Conservation (phyloP, 1,284 basidiomycete genomes). For the Pulchroboletus neoregius region DNA sequence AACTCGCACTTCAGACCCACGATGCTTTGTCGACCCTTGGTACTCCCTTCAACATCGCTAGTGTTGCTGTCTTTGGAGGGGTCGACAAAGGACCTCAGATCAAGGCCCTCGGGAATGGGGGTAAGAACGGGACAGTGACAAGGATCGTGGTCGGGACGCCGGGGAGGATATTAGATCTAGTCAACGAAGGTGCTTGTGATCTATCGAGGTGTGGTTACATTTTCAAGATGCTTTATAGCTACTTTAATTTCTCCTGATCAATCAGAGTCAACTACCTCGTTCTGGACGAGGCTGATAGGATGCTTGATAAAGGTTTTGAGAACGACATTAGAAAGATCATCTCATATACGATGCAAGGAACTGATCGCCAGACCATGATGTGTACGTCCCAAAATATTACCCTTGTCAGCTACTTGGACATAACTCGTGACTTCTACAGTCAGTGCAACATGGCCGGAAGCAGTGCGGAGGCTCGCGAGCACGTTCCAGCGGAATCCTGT, state of each 20-base stretch:
- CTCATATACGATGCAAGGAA: constrained; percentile 63
- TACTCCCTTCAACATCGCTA: constrained; percentile 51
- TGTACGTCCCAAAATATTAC: constrained; percentile 47
- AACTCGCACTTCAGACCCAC: constrained; percentile 93
- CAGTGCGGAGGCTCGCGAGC: constrained; percentile 89
- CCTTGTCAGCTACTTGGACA: not conserved
- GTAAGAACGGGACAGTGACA: constrained; percentile 51
- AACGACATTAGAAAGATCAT: constrained; percentile 97
- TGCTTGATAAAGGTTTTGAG: constrained; percentile 99
- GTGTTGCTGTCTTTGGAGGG: constrained; percentile 87
- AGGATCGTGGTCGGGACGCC: constrained; percentile 78
- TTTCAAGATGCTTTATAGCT: not conserved
- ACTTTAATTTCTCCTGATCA: not conserved
- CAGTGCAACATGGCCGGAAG: constrained; percentile 97
- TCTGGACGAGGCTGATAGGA: constrained; percentile 96
- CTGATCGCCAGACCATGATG: constrained; percentile 86
- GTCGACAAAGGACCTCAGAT: constrained; percentile 85
- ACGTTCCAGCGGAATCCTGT: constrained; percentile 87
- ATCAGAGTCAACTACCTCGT: constrained; percentile 85
- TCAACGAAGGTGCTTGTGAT: constrained; percentile 81
- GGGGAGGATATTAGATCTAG: constrained; percentile 87
- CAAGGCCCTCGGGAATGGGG: constrained; percentile 50
- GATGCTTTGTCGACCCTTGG: constrained; percentile 79
- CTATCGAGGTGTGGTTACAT: constrained; percentile 57
- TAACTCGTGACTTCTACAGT: constrained; percentile 49